phyloP scores from a whole-genome alignment of 2,329 filamentous ascomycete species.

The Didymella pinodella region DNA sequence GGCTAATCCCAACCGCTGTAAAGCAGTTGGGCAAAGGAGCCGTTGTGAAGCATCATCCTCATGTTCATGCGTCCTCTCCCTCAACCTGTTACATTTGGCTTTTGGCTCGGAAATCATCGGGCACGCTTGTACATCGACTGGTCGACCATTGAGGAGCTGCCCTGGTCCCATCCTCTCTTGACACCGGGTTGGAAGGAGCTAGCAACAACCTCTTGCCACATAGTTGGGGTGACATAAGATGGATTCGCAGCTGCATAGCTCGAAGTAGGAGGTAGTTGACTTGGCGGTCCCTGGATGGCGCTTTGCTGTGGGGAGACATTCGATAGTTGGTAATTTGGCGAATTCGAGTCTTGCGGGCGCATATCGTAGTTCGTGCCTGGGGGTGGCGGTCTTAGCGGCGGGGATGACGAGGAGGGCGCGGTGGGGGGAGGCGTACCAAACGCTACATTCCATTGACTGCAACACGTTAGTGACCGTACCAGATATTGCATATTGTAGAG shows the following conservation, averaged over 20 bases:
- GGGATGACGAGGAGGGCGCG: constrained; percentile 54
- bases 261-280: constrained; percentile 47
- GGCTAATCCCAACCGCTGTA: background rate
- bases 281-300: constrained; percentile 37
- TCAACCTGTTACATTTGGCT: background rate
- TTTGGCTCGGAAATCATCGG: constrained; percentile 30
- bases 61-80: background rate
- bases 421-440: constrained; percentile 73
- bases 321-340: constrained; percentile 45
- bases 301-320: constrained; percentile 48
- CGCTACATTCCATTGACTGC: constrained; percentile 92
- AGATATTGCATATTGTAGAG: background rate
- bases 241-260: constrained; percentile 43
- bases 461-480: constrained; percentile 23
- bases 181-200: constrained; percentile 52
- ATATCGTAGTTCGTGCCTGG: constrained; percentile 51
- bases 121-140: constrained; percentile 51
- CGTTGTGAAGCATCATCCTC: background rate
- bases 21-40: no score
- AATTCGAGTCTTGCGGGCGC: constrained; percentile 46
- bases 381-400: constrained; percentile 54
- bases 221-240: constrained; percentile 57
- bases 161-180: constrained; percentile 58
- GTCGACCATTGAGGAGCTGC: constrained; percentile 45
- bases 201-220: constrained; percentile 61